Evolutionary conservation across 2,329 filamentous ascomycete genomes (phyloP).

Genomic region (Venturia carpophila): DNA sequence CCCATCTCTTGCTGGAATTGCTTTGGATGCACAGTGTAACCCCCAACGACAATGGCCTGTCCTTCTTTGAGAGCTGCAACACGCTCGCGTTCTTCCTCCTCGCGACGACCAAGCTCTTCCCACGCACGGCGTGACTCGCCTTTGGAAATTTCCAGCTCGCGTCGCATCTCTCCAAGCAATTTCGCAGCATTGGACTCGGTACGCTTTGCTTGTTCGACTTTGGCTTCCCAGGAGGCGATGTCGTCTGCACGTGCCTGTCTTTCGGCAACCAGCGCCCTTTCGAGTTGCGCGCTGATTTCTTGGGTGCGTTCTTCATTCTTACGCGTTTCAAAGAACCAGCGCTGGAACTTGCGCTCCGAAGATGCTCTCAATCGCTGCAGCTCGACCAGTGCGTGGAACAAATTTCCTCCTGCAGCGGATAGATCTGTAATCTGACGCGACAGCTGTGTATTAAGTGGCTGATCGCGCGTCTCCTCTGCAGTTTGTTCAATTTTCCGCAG

Average conservation of each 20-base stretch:
- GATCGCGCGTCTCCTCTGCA: constrained; percentile 71
- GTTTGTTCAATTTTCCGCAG: constrained; percentile 88
- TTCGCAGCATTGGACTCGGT: constrained; percentile 32
- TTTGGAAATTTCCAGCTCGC: constrained; percentile 89
- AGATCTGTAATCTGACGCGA: constrained; percentile 92
- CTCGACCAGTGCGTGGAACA: constrained; percentile 97
- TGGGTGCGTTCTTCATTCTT: constrained; percentile 77
- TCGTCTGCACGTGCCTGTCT: constrained; percentile 53
- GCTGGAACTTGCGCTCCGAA: constrained; percentile 94
- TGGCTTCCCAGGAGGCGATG: constrained; percentile 3
- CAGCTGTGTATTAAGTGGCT: constrained; percentile 79
- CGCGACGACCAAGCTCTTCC: constrained; percentile 89
- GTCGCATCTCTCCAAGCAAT: constrained; percentile 68
- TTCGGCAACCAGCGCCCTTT: constrained; percentile 66
- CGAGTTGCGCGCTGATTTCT: constrained; percentile 74
- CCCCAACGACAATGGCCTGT: constrained; percentile 79
- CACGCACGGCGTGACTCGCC: constrained; percentile 92
- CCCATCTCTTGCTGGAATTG: constrained; percentile 45
- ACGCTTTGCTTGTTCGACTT: constrained; percentile 11
- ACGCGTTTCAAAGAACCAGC: constrained; percentile 96
- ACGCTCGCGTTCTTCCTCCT: constrained; percentile 86
- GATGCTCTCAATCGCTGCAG: constrained; percentile 87
- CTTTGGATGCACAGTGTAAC: constrained; percentile 89
- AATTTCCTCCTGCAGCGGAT: constrained; percentile 91
- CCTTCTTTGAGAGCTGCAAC: constrained; percentile 80